These are phyloP conservation scores for Gamarada debralockiae DNA, from an alignment of 495 filamentous ascomycete species.

Conservation along the genomic window DNA sequence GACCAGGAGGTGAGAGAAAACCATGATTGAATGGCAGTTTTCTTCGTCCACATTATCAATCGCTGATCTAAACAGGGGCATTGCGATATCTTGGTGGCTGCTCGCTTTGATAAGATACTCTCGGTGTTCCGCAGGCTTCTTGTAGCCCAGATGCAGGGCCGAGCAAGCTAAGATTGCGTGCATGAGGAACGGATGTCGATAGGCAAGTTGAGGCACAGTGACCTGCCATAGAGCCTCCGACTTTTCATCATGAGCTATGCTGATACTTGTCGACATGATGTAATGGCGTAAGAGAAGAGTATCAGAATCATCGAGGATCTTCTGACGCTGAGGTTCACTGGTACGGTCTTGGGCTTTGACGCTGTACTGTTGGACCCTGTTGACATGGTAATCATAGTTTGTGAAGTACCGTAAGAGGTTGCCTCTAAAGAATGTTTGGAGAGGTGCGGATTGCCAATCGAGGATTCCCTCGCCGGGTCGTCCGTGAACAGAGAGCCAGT, in stretches of 20 bases:
- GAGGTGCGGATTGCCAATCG: conserved; percentile 9
- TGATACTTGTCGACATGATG: conserved; percentile 10
- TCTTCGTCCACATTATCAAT: conserved; percentile 20
- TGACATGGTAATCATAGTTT: too few species aligned
- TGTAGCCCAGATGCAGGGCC: conserved; percentile 28
- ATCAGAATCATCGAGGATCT: neutral
- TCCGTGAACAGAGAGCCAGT: conserved; percentile 12
- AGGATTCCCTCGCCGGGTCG: neutral
- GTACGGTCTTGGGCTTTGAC: neutral
- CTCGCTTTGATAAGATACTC: conserved; percentile 23
- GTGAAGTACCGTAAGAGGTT: conserved; percentile 19
- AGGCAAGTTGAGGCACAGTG: conserved; percentile 24
- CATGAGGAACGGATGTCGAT: conserved; percentile 26
- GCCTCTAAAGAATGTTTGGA: conserved; percentile 23
- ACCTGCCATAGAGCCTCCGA: conserved; percentile 16
- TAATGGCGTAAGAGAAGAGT: conserved; percentile 18
- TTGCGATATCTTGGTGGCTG: conserved; percentile 29
- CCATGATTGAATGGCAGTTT: conserved; percentile 34
- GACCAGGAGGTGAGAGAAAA: conserved; percentile 27
- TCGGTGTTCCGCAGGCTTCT: conserved; percentile 11
- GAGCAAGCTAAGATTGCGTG: conserved; percentile 35
- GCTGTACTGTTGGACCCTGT: too few species aligned
- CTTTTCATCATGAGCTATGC: conserved; percentile 3
- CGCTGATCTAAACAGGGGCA: conserved; percentile 30
- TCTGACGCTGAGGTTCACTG: neutral